Evolutionary conservation across 306 rosid genomes (phyloP).

Genomic region (Gillenia trifoliata): DNA sequence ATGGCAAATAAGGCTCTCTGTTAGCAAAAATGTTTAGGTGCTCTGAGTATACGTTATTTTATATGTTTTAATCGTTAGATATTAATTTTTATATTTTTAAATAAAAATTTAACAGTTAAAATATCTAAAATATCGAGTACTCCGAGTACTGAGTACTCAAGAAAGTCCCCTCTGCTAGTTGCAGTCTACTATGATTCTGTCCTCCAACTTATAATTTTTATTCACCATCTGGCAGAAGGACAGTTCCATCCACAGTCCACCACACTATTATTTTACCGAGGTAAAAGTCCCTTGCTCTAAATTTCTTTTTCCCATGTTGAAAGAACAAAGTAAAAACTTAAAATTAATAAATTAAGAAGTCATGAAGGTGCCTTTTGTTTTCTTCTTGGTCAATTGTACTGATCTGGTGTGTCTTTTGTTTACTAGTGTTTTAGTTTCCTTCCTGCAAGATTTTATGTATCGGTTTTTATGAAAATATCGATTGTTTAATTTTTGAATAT

Average conservation of each 20-base stretch:
- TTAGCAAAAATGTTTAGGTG: too few relatives aligned
- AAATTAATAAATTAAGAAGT: not conserved
- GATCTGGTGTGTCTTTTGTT: not conserved
- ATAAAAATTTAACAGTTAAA: too few relatives aligned
- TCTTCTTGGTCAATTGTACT: not conserved
- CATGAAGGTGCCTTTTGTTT: not conserved
- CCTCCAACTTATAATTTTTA: not conserved
- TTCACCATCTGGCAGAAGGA: not conserved
- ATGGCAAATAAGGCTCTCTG: constrained; percentile 13
- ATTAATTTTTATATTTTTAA: too few relatives aligned
- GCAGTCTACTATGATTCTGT: constrained; percentile 30
- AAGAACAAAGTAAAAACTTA: not conserved
- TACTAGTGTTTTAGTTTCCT: not conserved
- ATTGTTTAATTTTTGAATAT: too few relatives aligned
- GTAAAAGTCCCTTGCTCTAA: not conserved
- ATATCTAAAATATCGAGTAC: too few relatives aligned
- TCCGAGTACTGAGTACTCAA: too few relatives aligned
- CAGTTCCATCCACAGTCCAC: not conserved
- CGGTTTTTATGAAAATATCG: not conserved
- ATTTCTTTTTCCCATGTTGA: too few relatives aligned
- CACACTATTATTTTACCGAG: not conserved
- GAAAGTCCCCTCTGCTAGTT: too few relatives aligned
- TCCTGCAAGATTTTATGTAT: not conserved
- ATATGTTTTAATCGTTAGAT: too few relatives aligned
- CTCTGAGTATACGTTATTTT: too few relatives aligned